Evolutionary conservation across 495 filamentous ascomycete species (phyloP).

Genomic region (Penicillium waksmanii): DNA sequence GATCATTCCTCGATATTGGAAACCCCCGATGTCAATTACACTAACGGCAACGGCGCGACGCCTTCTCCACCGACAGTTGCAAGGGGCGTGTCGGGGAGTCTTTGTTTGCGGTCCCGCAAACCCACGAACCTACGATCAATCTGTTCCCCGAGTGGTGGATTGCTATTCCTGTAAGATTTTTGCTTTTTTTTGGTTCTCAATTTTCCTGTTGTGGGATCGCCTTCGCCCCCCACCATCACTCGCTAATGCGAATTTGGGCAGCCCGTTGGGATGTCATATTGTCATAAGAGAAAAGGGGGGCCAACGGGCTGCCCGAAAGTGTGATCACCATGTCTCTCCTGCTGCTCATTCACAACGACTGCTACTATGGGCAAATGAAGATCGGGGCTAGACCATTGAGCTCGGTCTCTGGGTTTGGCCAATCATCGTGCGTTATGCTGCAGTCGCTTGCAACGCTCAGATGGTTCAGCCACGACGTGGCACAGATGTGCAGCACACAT

Average conservation of each 20-base stretch:
- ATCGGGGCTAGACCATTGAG: constrained; percentile 2
- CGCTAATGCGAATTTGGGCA: constrained; percentile 11
- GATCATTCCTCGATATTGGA: not conserved
- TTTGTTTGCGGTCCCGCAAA: constrained; percentile 18
- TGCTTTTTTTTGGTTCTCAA: constrained; percentile 4
- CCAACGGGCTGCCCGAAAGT: constrained; percentile 4
- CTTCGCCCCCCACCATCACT: constrained; percentile 3
- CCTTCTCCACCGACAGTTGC: constrained; percentile 15
- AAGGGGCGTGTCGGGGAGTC: constrained; percentile 18
- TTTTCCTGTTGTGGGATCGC: constrained; percentile 2
- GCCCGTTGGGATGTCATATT: constrained; percentile 8
- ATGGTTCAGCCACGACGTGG: constrained; percentile 16
- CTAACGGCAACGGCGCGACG: constrained; percentile 16
- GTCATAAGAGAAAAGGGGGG: constrained; percentile 1
- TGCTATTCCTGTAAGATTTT: constrained; percentile 3
- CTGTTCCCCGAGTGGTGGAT: constrained; percentile 6
- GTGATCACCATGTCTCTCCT: constrained; percentile 3
- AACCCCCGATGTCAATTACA: constrained; percentile 6
- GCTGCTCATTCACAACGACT: not conserved
- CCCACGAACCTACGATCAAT: not conserved
- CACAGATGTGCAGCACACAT: constrained; percentile 1
- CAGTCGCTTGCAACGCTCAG: constrained; percentile 3
- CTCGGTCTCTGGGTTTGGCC: not conserved
- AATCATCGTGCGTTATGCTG: not conserved
- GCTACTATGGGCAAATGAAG: not conserved